These are phyloP conservation scores for Sugiyamaella valdiviana DNA, from an alignment of 805 yeast species.

Conservation along the genomic window DNA sequence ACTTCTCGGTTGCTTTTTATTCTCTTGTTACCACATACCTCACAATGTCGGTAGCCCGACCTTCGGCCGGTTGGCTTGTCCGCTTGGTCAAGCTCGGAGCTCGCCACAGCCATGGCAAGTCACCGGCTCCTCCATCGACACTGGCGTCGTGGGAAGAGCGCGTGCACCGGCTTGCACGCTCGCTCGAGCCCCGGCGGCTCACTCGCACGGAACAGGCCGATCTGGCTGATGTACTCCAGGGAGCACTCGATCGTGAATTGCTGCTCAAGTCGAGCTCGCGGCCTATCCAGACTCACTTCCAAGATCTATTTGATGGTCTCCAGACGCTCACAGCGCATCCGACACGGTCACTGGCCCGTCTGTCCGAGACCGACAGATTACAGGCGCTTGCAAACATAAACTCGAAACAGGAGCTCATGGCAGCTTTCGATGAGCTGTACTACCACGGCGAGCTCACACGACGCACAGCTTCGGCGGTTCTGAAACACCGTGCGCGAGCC, in stretches of 20 bases:
- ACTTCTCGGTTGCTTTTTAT: too few species aligned
- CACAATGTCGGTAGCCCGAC: neutral
- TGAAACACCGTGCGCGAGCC: slow-evolving; percentile 20
- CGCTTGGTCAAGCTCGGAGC: neutral
- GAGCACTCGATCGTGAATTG: slow-evolving; percentile 10
- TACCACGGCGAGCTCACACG: slow-evolving; percentile 24
- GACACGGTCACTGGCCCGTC: neutral
- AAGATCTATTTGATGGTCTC: slow-evolving; percentile 19
- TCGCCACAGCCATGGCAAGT: neutral
- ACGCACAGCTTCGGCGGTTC: slow-evolving; percentile 20
- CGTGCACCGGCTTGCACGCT: slow-evolving; percentile 8
- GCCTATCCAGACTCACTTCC: slow-evolving; percentile 16
- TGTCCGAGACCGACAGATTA: neutral
- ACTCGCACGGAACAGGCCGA: slow-evolving; percentile 13
- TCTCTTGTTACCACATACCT: neutral
- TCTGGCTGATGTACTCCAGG: slow-evolving; percentile 7
- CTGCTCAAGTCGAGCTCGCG: slow-evolving; percentile 5
- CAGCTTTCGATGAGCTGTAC: slow-evolving; percentile 22
- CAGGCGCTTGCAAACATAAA: slow-evolving; percentile 1
- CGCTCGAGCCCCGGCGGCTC: slow-evolving; percentile 14
- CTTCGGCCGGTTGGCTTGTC: neutral
- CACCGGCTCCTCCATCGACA: neutral
- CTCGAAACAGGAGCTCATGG: slow-evolving; percentile 15
- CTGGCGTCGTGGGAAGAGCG: slow-evolving; percentile 3
- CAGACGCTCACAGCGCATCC: slow-evolving; percentile 10